Conservation (phyloP, 2,329 filamentous ascomycete genomes). For the Coniochaeta sp. region DNA sequence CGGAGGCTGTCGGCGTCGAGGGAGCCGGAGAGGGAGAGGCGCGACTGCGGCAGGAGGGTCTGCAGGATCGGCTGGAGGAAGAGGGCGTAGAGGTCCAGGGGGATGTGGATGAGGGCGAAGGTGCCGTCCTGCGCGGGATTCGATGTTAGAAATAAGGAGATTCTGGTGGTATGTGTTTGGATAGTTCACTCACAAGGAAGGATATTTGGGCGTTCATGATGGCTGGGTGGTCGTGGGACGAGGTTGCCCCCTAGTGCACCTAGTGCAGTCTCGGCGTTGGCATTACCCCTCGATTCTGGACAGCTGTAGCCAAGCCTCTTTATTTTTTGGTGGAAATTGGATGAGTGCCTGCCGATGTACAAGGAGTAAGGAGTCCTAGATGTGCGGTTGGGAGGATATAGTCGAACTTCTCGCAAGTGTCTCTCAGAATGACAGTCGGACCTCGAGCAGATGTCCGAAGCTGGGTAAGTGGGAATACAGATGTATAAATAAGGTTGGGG, state of each 20-base stretch:
- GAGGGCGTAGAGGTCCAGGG: conserved; percentile 65
- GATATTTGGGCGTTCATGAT: conserved; percentile 51
- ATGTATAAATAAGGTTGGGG: background rate
- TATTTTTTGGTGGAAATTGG: background rate
- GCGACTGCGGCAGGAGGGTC: conserved; percentile 61
- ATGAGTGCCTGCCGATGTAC: background rate
- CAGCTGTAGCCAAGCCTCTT: background rate
- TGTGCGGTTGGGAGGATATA: background rate
- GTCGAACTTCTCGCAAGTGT: background rate
- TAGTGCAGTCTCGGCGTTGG: background rate
- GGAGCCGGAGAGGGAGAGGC: conserved; percentile 5
- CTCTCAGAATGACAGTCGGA: background rate
- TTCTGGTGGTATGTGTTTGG: background rate
- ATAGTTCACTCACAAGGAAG: conserved; percentile 46
- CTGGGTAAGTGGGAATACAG: background rate
- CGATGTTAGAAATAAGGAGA: conserved; percentile 5
- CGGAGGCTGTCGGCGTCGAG: conserved; percentile 20
- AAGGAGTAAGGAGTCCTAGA: background rate
- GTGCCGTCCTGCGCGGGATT: conserved; percentile 67
- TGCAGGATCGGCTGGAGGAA: conserved; percentile 85
- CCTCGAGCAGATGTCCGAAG: background rate
- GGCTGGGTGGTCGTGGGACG: conserved; percentile 2
- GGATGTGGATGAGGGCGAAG: conserved; percentile 85
- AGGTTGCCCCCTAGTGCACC: background rate
- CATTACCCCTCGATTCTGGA: background rate